Evolutionary conservation across 352 stramenopile species (phyloP).

Genomic region (Globisporangium cystogenes): DNA sequence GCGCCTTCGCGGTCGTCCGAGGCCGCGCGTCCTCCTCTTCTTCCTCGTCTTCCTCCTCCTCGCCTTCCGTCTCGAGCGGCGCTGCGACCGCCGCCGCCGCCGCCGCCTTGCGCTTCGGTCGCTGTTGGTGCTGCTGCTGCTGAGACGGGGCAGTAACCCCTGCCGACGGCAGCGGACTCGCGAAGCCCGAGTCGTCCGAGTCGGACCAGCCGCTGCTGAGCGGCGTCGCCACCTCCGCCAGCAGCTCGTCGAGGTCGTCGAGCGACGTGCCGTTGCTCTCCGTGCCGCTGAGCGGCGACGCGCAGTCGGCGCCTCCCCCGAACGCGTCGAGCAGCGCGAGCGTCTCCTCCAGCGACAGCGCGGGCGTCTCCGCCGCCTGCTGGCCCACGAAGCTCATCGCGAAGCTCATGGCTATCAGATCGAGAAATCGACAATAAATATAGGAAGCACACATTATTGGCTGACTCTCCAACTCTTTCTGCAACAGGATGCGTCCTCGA

Average conservation of each 20-base stretch:
- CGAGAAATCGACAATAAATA: too few relatives aligned
- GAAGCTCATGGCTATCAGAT: too few relatives aligned
- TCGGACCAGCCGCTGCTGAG: conserved; percentile 5
- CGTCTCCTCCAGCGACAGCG: conserved; percentile 14
- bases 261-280: not conserved
- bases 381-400: conserved; percentile 11
- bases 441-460: too few relatives aligned
- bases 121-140: not conserved
- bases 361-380: conserved; percentile 3
- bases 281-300: not conserved
- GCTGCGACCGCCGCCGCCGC: not conserved
- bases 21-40: not conserved
- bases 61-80: not conserved
- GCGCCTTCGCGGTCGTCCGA: too few relatives aligned
- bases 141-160: not conserved
- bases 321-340: conserved; percentile 15
- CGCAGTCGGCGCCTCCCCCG: not conserved
- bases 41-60: not conserved
- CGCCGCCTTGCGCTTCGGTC: conserved; percentile 7
- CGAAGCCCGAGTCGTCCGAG: not conserved
- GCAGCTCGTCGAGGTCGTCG: conserved; percentile 1
- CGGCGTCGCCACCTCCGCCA: not conserved
- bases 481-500: too few relatives aligned
- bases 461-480: too few relatives aligned
- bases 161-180: not conserved